Evolutionary conservation across 768 basidiomycete species (phyloP), one percentile per base, ranked within the genome.

Genomic region (Mycena sanguinolenta): DNA sequence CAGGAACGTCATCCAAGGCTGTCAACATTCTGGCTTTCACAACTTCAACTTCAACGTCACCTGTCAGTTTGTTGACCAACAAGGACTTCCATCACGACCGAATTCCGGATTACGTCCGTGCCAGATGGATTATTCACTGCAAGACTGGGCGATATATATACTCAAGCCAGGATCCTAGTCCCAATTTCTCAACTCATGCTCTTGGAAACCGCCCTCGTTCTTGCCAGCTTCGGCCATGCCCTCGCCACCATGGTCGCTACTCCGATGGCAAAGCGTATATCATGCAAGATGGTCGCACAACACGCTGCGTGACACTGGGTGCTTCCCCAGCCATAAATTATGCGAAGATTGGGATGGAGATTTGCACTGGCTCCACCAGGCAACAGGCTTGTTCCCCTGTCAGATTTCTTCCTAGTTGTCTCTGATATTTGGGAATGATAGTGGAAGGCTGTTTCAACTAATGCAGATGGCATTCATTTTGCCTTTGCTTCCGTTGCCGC

Each of bases 341-440:
- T 49, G 61, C 61, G 49, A 63, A 63, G 61, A 63, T 52, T 36
- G 61, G 61, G 38, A 63, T 63, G 61, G 61, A 63, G 61, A 49
- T 63, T 52, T 63, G 61, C 61, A 63, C 32, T 63, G 49, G 61
- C 49, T 52, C 61, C 49, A 63, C 61, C 50, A 34, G 46, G 30
- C 61, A 63, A 63, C 50, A 63, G 38, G 61, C 52, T 52, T 63
- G 61, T 63, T 63, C 32, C 49, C n/a, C n/a, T n/a, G n/a, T n/a
- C n/a, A n/a, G n/a, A 25, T 63, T 50, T 63, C 61, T n/a, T n/a
- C n/a, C n/a, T n/a, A n/a, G n/a, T n/a, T 25, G 61, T 63, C 61
- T 52, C 61, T 52, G 27, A 52, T 63, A 63, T 52, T 52, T 52
- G n/a, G n/a, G n/a, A n/a, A n/a, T n/a, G n/a, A n/a, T n/a, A n/a